Base-by-base conservation (phyloP, 192 early-diverging fungal species). In the Coemansia sp. region DNA sequence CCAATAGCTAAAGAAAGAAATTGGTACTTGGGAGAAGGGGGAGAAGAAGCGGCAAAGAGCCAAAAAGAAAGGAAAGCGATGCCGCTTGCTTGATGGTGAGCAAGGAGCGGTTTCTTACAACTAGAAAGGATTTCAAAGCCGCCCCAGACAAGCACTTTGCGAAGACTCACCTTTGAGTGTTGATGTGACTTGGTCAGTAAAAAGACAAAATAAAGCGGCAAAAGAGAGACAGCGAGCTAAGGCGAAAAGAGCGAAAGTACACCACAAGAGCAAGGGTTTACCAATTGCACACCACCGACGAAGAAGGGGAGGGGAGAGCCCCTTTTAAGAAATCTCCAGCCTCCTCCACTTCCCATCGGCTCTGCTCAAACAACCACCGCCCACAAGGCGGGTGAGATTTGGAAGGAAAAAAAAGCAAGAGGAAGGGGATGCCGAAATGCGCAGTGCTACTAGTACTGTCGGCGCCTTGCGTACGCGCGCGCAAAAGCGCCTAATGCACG, bases 401-500 rank as follows among this genome's bases (percentile, higher is more conserved):
- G 53, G 30, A 57, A 37, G 6, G 1, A 37, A 37, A 37, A 37
- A 37, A 57, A 33, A 57, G 30, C 28, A 33, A 57, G 53, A 28
- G 53, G 23, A 52, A 33, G 30, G 55, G 55, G 55, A 58, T 58
- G 55, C 55, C 55, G 55, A 58, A 58, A 17, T 33, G 28, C 17
- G 55, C 28, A 35, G 55, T 35, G 55, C 55, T 58, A 58, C 38
- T 64, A 42, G 39, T 19, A 43, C 62, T 40, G 62, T 70, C 52
- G 69, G 28, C 69, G 69, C 69, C 69, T 70, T 70, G 62, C 69
- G 35, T 37, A 57, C 69, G 52, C 68, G 61, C 68, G 61, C 60
- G 62, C 30, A 58, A 49, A 49, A 57, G 62, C 30, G 62, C 40
- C 40, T 70, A 47, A 70, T 70, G 69, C 62, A 64, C 44, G 42